These are phyloP conservation scores for Apiospora sp. DNA, from an alignment of 2,329 filamentous ascomycete genomes.

Conservation along the genomic window DNA sequence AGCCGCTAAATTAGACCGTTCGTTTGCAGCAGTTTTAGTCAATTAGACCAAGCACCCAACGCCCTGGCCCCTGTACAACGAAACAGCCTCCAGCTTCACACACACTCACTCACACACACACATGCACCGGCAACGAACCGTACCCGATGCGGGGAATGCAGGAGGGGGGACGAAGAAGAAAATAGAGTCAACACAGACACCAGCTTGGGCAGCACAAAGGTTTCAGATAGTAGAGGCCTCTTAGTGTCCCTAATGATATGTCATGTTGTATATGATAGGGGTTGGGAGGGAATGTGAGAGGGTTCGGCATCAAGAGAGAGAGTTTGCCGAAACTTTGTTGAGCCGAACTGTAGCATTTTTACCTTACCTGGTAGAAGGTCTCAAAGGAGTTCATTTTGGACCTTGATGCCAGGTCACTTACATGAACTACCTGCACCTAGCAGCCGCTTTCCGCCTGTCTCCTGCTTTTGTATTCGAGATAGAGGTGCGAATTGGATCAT, in stretches of 20 bases:
- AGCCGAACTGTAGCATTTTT: not conserved
- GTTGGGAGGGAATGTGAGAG: constrained; percentile 16
- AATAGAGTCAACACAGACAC: not conserved
- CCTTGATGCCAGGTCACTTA: not conserved
- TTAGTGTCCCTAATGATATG: not conserved
- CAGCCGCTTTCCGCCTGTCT: not conserved
- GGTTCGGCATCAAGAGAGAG: not conserved
- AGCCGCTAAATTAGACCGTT: not conserved
- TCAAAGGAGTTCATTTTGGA: too few relatives aligned
- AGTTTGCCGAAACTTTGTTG: constrained; percentile 21
- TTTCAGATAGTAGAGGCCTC: not conserved
- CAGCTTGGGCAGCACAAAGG: constrained; percentile 10
- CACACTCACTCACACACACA: not conserved
- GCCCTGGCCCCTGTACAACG: not conserved
- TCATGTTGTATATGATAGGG: not conserved
- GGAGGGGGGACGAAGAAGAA: not conserved
- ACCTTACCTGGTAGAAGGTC: too few relatives aligned
- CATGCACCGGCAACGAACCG: not conserved
- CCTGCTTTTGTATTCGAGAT: not conserved
- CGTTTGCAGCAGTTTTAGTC: not conserved
- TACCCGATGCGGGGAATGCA: constrained; percentile 12
- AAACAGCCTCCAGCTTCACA: not conserved
- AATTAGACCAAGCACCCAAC: too few relatives aligned
- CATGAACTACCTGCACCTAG: not conserved
- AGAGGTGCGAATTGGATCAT: not conserved